Evolutionary conservation across 2,329 filamentous ascomycete species (phyloP), one percentile per base, ranked within the genome.

Genomic region (Fusarium tjaetaba): DNA sequence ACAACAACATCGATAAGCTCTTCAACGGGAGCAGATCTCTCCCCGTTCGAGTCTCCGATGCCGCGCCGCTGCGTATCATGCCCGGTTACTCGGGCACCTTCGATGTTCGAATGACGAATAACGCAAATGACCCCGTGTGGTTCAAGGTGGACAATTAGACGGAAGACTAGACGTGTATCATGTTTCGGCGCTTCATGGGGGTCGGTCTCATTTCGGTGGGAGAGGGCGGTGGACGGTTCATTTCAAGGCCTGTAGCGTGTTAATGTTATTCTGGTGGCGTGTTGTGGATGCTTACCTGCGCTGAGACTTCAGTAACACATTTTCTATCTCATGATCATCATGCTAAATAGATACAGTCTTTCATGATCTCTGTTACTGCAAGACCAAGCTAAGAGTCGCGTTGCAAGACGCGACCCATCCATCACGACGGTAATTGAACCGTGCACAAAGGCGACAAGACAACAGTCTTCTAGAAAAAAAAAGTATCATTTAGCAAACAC

Each of bases 401-500:
- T 20, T 8, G 16, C 41, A 26, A 15, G 9, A 52, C 45, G 38
- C 34, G 30, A 38, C 26, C 7, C 14, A 41, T n/a, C 9, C 32
- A 41, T 30, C 3, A 49, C 30, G 39, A 6, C 5, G 24, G 11
- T 16, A 24, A 36, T 28, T 39, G 36, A 36, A 60, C 13, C 32
- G 34, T 32, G 42, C 58, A 59, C n/a, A 30, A 24, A 18, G 11
- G 42, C 22, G 52, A 5, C 18, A 34, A 34, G 14, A 41, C n/a
- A 39, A 10, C 9, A n/a, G 34, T 67, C 22, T 53, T 62, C 38
- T 32, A 57, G 26, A 24, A 56, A 49, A 43, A 48, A 49, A 41
- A 34, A 52, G 51, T 74, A 30, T 68, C 22, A 74, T 73, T 71
- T 59, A 70, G 61, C 57, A 55, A 61, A 61, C 52, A 43, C 42